Base-by-base conservation (phyloP, 805 yeast genomes). In the Ogataea ramenticola region DNA sequence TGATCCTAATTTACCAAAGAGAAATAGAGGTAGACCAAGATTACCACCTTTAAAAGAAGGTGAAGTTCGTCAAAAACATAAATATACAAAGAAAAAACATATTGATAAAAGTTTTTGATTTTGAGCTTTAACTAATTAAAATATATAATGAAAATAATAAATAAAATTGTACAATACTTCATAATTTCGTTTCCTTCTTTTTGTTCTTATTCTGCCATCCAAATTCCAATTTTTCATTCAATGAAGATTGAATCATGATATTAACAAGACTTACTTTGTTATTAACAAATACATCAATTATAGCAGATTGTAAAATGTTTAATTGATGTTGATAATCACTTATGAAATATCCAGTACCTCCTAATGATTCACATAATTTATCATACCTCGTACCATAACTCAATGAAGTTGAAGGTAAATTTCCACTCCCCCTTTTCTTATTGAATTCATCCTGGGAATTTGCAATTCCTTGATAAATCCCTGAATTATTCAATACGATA, bases 131-230 rank as follows among this genome's bases (percentile, higher is more conserved):
- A n/a, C n/a, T n/a, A n/a, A n/a, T n/a, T n/a, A n/a, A n/a, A n/a
- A n/a, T n/a, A n/a, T n/a, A n/a, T n/a, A n/a, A n/a, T n/a, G n/a
- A n/a, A n/a, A n/a, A n/a, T n/a, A n/a, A n/a, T n/a, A n/a, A n/a
- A n/a, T n/a, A n/a, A n/a, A n/a, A n/a, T n/a, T n/a, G n/a, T n/a
- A n/a, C n/a, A n/a, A n/a, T n/a, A n/a, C n/a, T n/a, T n/a, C n/a
- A 32, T 16, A 32, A 17, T 17, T 32, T 32, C 20, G 39, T 22
- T 47, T 53, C 20, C 49, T 41, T 15, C 47, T 60, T 46, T 69
- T 72, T 73, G n/a, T 75, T 76, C 65, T 80, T 73, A n/a, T 75
- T 76, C 65, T 80, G 82, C 87, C 87, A 82, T 2, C 82, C 85
- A 60, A 82, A 82, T 36, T 73, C 71, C 37, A 82, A 62, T 52